Evolutionary conservation across 495 filamentous ascomycete genomes (phyloP).

Genomic region (Aspergillus diversus): DNA sequence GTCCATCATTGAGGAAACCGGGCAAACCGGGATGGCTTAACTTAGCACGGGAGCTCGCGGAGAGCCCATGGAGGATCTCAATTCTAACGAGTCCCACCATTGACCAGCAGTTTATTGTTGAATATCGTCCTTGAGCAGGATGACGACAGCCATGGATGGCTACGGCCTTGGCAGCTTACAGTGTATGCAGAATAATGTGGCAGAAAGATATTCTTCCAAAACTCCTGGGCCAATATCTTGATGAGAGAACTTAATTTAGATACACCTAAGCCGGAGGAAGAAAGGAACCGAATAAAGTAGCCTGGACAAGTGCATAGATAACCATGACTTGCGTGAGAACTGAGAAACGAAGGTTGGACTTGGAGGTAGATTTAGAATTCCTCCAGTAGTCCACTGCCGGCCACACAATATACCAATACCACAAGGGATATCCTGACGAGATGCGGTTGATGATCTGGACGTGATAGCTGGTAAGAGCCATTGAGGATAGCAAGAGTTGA

Average conservation of each 20-base stretch:
- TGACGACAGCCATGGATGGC: background rate
- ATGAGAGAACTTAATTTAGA: too few species aligned
- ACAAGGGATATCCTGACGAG: slow-evolving; percentile 84
- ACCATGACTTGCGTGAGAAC: slow-evolving; percentile 67
- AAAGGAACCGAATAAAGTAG: slow-evolving; percentile 85
- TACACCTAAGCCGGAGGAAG: slow-evolving; percentile 76
- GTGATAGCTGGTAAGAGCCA: slow-evolving; percentile 78
- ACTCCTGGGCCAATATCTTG: background rate
- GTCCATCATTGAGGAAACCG: too few species aligned
- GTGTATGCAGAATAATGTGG: background rate
- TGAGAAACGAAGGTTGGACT: slow-evolving; percentile 27
- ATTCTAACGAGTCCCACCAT: too few species aligned
- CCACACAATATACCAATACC: slow-evolving; percentile 79
- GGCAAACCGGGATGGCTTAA: too few species aligned
- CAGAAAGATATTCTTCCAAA: background rate
- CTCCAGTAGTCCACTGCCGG: slow-evolving; percentile 30
- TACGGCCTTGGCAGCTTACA: background rate
- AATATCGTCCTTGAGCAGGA: too few species aligned
- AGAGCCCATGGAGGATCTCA: too few species aligned
- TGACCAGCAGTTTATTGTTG: too few species aligned
- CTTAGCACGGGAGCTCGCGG: too few species aligned
- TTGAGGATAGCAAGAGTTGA: slow-evolving; percentile 70
- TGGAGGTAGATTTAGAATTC: slow-evolving; percentile 18
- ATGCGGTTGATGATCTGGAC: slow-evolving; percentile 92
- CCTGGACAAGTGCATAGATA: slow-evolving; percentile 81